Base-by-base conservation (phyloP, 148 eudicot genomes). In the Rhododendron williamsianum region DNA sequence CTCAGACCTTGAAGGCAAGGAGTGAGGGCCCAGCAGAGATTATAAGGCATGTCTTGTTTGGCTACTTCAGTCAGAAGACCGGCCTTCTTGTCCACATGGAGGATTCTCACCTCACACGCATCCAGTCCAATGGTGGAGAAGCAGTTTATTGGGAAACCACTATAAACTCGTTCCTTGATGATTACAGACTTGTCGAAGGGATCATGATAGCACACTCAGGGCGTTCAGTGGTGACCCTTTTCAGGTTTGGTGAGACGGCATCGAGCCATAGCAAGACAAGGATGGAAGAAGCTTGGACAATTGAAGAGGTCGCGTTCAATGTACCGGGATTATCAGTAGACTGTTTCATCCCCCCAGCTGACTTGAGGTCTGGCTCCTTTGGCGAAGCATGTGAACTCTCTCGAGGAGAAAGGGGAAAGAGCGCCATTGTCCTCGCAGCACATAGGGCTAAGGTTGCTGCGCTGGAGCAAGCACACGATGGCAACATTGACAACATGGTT, bases 281-380 rank as follows among this genome's bases (percentile, higher is more conserved):
- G 83, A 90, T 90, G 93, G 92, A 92, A 88, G 93, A 92, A 84
- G 88, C 89, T 56, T 92, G 93, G 93, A 89, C 92, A 41, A 92
- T 92, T 81, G 92, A 90, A 79, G 93, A 92, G 87, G 93, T 92
- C 3, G 93, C 92, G 4, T 92, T 90, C 83, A 92, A 92, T 65
- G 89, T 92, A 56, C 93, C 92, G 1, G 93, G 93, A 35, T 76
- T 92, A 71, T 92, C 93, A n/a, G 13, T 84, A 13, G 93, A 92
- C 76, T 92, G 93, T 86, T 92, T 92, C 83, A 90, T 92, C 60
- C 93, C 93, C 52, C 93, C 92, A 18, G 88, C 92, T 56, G 93
- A 92, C 38, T 86, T 92, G 81, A 88, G 85, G 86, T 90, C 93
- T n/a, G 90, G 88, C n/a, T 86, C 91, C 10, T 45, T 88, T n/a